phyloP scores from a whole-genome alignment of 371 early-diverging fungal species.

The Lichtheimia ramosa region DNA sequence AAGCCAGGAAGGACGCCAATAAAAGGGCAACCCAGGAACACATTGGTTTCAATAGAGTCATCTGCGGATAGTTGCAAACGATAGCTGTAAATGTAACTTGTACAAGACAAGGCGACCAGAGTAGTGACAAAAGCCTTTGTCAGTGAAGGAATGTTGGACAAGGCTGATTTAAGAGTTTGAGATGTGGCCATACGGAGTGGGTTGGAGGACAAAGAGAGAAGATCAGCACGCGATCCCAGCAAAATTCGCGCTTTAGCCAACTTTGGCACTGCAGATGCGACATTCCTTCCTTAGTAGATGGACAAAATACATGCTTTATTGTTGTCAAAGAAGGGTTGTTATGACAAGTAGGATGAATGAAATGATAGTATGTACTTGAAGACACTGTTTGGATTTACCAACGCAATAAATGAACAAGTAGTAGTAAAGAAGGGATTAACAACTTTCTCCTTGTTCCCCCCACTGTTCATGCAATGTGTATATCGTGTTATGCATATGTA shows the following conservation, averaged over 20 bases:
- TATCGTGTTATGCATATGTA: neutral
- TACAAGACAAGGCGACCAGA: conserved; percentile 25
- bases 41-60: conserved; percentile 14
- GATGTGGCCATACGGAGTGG: conserved; percentile 6
- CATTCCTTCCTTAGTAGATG: too few species aligned
- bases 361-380: too few species aligned
- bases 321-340: too few species aligned
- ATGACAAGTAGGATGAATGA: too few species aligned
- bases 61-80: conserved; percentile 22
- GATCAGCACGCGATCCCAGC: neutral
- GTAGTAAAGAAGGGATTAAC: neutral
- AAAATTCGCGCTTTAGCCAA: neutral
- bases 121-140: conserved; percentile 40
- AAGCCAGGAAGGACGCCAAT: conserved; percentile 50
- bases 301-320: too few species aligned
- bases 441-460: neutral
- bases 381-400: neutral
- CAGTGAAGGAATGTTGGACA: conserved; percentile 41
- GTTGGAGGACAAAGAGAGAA: neutral
- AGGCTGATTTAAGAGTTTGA: conserved; percentile 18
- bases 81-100: conserved; percentile 31
- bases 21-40: conserved; percentile 28
- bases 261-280: too few species aligned
- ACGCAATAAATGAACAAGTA: neutral
- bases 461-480: neutral